These are phyloP conservation scores for Dunaliella primolecta DNA, from an alignment of 139 green algal genomes.

Conservation along the genomic window DNA sequence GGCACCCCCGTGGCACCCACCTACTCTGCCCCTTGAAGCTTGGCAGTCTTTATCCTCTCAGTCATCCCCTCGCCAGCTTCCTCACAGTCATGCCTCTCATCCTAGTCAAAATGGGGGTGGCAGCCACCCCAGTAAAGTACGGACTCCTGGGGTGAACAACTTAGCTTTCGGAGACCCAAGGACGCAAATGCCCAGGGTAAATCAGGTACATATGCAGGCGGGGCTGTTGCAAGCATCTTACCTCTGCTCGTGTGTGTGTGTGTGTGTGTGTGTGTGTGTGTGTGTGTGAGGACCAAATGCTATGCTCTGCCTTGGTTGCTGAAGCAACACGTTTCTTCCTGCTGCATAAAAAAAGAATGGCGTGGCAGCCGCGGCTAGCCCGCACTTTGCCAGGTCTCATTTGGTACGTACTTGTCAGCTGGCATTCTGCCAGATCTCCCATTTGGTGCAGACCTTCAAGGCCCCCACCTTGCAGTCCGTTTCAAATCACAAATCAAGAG, in stretches of 20 bases:
- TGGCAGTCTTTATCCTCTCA: neutral
- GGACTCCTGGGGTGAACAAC: neutral
- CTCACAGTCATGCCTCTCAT: neutral
- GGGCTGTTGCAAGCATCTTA: neutral
- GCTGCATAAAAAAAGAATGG: too few species aligned
- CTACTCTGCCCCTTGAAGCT: neutral
- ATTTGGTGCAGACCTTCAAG: neutral
- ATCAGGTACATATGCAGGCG: too few species aligned
- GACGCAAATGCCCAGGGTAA: neutral
- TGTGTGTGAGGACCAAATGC: too few species aligned
- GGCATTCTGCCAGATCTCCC: too few species aligned
- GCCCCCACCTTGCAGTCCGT: neutral
- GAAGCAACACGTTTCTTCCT: too few species aligned
- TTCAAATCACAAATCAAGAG: too few species aligned
- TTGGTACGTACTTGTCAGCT: too few species aligned
- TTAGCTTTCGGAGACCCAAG: neutral
- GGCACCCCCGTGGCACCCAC: neutral
- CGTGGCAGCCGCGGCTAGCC: too few species aligned
- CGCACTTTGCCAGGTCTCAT: too few species aligned
- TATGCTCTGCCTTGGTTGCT: too few species aligned
- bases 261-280: too few species aligned
- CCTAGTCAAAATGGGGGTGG: neutral
- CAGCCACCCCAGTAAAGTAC: neutral
- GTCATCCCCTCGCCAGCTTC: neutral
- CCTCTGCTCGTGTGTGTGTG: neutral